Percentiles rank a stretch among this genome's conserved stretches.
These are phyloP conservation scores for Scutellaria baicalensis DNA, from an alignment of 257 asterid genomes.

Conservation along the genomic window DNA sequence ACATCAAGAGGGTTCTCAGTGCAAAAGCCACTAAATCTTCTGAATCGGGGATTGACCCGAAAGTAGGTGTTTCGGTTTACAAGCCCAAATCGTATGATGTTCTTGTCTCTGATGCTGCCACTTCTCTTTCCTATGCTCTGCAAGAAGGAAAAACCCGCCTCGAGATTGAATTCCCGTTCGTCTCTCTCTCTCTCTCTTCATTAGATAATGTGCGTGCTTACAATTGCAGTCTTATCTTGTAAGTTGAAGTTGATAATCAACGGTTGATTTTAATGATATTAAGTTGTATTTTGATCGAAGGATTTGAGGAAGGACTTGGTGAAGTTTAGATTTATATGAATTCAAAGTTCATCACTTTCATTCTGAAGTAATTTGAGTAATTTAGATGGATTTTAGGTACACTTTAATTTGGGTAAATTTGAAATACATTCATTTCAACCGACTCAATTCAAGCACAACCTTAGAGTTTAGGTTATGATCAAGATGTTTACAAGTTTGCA, in stretches of 20 bases:
- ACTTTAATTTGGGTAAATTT: too few species aligned
- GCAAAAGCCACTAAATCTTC: conserved; percentile 47
- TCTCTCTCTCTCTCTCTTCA: background rate
- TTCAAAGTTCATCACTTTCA: too few species aligned
- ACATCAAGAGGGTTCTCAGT: conserved; percentile 24
- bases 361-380: too few species aligned
- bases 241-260: background rate
- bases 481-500: background rate
- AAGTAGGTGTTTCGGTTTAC: conserved; percentile 80
- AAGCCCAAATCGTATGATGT: conserved; percentile 86
- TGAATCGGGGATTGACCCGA: conserved; percentile 41
- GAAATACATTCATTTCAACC: too few species aligned
- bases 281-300: too few species aligned
- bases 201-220: background rate
- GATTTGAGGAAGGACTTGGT: too few species aligned
- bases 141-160: conserved; percentile 68
- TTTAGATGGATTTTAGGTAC: too few species aligned
- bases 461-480: background rate
- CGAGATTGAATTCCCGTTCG: conserved; percentile 94
- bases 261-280: background rate
- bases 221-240: background rate
- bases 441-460: too few species aligned
- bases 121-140: conserved; percentile 65
- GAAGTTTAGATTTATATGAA: background rate
- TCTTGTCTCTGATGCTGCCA: conserved; percentile 82